A percentile compares a stretch with the other conserved stretches of the same genome.
These are phyloP conservation scores for Penicillium lividum DNA, from an alignment of 495 filamentous ascomycete genomes.

Conservation along the genomic window DNA sequence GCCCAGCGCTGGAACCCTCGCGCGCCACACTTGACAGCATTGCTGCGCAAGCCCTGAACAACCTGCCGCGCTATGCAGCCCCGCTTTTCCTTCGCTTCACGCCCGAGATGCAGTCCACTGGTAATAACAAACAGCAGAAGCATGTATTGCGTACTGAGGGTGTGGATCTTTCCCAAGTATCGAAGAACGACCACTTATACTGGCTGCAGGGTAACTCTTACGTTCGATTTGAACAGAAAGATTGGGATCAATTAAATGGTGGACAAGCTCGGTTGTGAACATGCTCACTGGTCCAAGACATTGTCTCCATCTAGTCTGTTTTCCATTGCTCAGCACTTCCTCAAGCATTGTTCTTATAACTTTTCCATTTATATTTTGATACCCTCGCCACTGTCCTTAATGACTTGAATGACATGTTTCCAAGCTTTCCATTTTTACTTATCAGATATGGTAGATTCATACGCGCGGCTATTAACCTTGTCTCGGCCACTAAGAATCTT, in stretches of 20 bases:
- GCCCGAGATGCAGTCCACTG: conserved; percentile 64
- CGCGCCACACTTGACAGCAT: conserved; percentile 54
- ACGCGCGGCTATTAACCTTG: neutral
- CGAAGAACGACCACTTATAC: conserved; percentile 61
- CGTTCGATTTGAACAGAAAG: conserved; percentile 60
- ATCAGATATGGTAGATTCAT: neutral
- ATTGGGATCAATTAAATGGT: conserved; percentile 67
- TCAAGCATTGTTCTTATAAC: neutral
- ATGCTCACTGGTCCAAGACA: neutral
- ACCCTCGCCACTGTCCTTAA: neutral
- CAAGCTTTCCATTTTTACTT: neutral
- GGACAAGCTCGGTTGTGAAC: conserved; percentile 69
- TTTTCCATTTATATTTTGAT: neutral
- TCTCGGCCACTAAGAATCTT: neutral
- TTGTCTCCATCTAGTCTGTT: too few relatives aligned
- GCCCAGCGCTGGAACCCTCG: conserved; percentile 30
- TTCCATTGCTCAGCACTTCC: neutral
- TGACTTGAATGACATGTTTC: neutral
- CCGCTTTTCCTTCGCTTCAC: conserved; percentile 77
- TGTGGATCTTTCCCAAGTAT: conserved; percentile 63
- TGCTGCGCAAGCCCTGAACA: conserved; percentile 56
- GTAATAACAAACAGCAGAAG: conserved; percentile 88
- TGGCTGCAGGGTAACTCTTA: conserved; percentile 68
- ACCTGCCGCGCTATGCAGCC: conserved; percentile 71
- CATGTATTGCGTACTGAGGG: conserved; percentile 68